phyloP scores from a whole-genome alignment of 306 rosid species.

The Prunus mira region DNA sequence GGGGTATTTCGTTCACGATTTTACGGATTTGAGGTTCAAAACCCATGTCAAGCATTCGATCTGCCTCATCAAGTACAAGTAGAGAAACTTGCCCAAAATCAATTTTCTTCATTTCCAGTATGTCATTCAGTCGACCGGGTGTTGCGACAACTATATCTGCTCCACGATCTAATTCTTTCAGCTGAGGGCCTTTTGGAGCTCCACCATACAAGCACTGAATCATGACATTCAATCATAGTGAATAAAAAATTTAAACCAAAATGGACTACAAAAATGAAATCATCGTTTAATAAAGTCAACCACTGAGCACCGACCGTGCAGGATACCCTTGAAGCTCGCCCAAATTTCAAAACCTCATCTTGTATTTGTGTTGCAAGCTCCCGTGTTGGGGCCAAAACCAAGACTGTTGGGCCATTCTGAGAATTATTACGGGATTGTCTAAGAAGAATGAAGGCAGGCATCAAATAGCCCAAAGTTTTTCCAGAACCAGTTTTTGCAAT shows the following conservation, averaged over 20 bases:
- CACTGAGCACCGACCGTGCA: constrained; percentile 72
- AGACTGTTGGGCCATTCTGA: constrained; percentile 85
- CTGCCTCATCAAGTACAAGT: constrained; percentile 99
- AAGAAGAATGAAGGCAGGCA: constrained; percentile 89
- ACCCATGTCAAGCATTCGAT: constrained; percentile 99
- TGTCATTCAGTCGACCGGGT: constrained; percentile 97
- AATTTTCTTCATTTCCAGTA: constrained; percentile 90
- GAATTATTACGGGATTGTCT: constrained; percentile 75
- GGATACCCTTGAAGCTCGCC: constrained; percentile 77
- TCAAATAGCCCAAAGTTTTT: constrained; percentile 89
- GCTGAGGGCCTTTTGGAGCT: constrained; percentile 85
- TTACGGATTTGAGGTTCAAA: constrained; percentile 99
- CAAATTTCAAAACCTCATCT: constrained; percentile 86
- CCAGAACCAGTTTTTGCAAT: constrained; percentile 99
- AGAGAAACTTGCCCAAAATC: constrained; percentile 87
- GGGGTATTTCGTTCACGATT: constrained; percentile 95
- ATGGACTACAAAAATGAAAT: constrained; percentile 1
- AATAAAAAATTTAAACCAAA: constrained; percentile 11
- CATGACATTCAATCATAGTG: constrained; percentile 30
- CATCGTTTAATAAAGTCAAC: neutral
- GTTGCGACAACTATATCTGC: constrained; percentile 99
- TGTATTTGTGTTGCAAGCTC: constrained; percentile 99
- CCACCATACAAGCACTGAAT: constrained; percentile 98
- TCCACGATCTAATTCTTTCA: constrained; percentile 88
- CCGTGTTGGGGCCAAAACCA: constrained; percentile 97